Evolutionary conservation across 2,329 filamentous ascomycete genomes (phyloP), one percentile per base, ranked within the genome.

Genomic region (Aspergillus bombycis): DNA sequence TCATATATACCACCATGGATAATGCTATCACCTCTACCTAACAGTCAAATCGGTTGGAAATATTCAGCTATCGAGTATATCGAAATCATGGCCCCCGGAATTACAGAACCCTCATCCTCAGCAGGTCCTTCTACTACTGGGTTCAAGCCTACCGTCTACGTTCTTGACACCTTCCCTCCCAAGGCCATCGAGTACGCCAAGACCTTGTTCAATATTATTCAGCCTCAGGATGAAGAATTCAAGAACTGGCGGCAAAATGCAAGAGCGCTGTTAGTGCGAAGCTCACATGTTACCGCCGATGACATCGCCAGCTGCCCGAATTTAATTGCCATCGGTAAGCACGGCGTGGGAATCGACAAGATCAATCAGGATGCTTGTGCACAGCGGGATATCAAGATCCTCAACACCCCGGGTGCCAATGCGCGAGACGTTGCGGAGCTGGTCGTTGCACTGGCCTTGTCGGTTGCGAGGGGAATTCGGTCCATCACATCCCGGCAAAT

Each of bases 321-420:
- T n/a, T 8, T 41, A 10, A n/a, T 41, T n/a, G 38, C 38, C 38
- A 41, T 41, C 38, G 16, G 38, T 14, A 41, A 41, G 38, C 38
- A 41, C 19, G 38, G 38, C 19, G 38, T 41, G 38, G 38, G 38
- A 9, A 41, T 41, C 14, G 38, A 41, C 38, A 41, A 41, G 38
- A 41, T 41, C 38, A 10, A 41, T n/a, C 38, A 41, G 38, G 68
- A 69, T 0, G 80, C 81, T 3, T 82, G 80, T 58, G 65, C 70
- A 4, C 68, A 72, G 2, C 73, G 77, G 0, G 77, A 74, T 0
- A 79, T 84, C 65, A 75, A 75, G n/a, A 78, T 84, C 32, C 75
- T 80, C 65, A 83, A 84, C 62, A 84, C 82, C 0, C 82, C 81
- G 0, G 82, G 81, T 1, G 77, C 81, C 0, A 84, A 80, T 63